Base-by-base conservation (phyloP, 345 rosid genomes). In the Nasturtium officinale region DNA sequence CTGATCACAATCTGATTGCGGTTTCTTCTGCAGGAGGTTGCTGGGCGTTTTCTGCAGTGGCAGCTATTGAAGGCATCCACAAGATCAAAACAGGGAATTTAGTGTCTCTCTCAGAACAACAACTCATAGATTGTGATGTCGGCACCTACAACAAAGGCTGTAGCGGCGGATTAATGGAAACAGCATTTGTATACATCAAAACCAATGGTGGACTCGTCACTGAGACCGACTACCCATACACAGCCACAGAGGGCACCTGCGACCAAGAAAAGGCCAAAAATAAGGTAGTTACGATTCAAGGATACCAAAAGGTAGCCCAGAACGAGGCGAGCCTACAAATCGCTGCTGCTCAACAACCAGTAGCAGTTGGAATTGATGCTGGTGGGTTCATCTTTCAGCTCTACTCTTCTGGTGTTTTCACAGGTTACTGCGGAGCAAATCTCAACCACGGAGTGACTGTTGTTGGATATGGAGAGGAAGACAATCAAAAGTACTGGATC, bases 11-110 rank as follows among this genome's bases (percentile, higher is more conserved):
- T 29, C 32, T 29, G 32, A 29, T 29, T 29, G 32, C 7, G 37
- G 45, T 65, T 48, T 28, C 38, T 70, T 16, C 54, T 72, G 29
- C 86, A 90, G 96, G 96, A 68, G 85, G 96, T 64, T 95, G 98
- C 63, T 95, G 99, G 99, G 99, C 98, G 5, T 95, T 95, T 37
- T 87, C 98, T 4, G 87, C 99, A 5, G 88, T 91, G 60, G 90
- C 93, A 46, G 94, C 99, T 1, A 78, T 91, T 17, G 92, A 95
- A 82, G 92, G 96, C 73, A 81, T 90, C 82, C 83, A 83, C 85
- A 76, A 84, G 69, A 84, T 95, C 57, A 83, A 81, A 68, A 88
- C 92, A 18, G 91, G 93, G 46, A 81, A 77, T 10, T 67, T 91
- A 56, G 51, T 78, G 25, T 80, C 96, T 66, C 83, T 91, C 12